Percentiles rank a stretch among this genome's conserved stretches.
Evolutionary conservation across 2,329 filamentous ascomycete species (phyloP).

Genomic region (Tolypocladium ophioglossoides): DNA sequence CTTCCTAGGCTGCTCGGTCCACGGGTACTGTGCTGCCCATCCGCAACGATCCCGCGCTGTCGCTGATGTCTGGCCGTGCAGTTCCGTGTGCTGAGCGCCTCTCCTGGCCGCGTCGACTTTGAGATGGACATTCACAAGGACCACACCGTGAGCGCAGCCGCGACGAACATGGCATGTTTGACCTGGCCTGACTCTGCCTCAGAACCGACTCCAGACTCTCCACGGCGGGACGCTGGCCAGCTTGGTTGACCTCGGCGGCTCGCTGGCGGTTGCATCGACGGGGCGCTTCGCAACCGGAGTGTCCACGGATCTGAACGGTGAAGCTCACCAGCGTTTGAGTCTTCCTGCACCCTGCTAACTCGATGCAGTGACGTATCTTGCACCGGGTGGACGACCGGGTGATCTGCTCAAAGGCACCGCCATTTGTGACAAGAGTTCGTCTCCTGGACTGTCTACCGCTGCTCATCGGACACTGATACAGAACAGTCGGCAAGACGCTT

Average conservation of each 20-base stretch:
- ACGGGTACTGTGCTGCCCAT: conserved; percentile 7
- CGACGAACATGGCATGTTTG: too few species aligned
- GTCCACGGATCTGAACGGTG: conserved; percentile 54
- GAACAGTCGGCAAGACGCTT: conserved; percentile 49
- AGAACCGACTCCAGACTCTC: conserved; percentile 69
- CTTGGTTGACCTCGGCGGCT: conserved; percentile 58
- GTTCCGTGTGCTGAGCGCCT: conserved; percentile 57
- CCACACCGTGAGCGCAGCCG: conserved; percentile 49
- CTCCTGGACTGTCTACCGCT: neutral
- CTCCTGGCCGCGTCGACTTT: conserved; percentile 60
- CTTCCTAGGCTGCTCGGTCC: conserved; percentile 17
- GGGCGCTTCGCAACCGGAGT: conserved; percentile 54
- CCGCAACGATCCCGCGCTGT: neutral
- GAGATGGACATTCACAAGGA: conserved; percentile 65
- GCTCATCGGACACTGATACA: conserved; percentile 3
- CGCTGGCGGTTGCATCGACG: conserved; percentile 53
- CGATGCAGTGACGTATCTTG: conserved; percentile 49
- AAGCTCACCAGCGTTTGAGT: neutral
- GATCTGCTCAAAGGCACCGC: conserved; percentile 46
- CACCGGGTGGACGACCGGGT: conserved; percentile 44
- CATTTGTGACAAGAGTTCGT: conserved; percentile 49
- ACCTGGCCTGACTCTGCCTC: accelerated
- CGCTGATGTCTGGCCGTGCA: conserved; percentile 18
- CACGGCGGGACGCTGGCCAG: conserved; percentile 73
- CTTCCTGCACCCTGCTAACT: conserved; percentile 3